phyloP scores from a whole-genome alignment of 2,329 filamentous ascomycete species.

The Fusarium domesticum region DNA sequence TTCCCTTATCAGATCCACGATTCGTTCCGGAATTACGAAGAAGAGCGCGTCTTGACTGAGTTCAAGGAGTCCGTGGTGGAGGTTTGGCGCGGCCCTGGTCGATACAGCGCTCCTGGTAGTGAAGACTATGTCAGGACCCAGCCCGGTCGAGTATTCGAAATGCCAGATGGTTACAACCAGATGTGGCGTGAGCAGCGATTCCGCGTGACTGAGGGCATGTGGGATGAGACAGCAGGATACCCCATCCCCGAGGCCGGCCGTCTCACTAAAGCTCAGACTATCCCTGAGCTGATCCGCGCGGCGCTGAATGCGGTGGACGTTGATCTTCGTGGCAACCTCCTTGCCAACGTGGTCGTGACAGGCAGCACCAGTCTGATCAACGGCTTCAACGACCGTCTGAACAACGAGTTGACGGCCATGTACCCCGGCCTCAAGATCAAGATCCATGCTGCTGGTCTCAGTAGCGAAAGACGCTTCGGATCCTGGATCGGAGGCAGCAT shows the following conservation, averaged over 20 bases:
- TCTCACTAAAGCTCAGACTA: conserved; percentile 70
- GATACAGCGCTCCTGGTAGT: conserved; percentile 63
- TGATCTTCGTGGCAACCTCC: conserved; percentile 77
- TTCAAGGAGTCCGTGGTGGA: conserved; percentile 98
- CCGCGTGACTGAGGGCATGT: conserved; percentile 82
- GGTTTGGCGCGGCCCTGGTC: conserved; percentile 79
- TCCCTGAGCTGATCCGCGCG: conserved; percentile 77
- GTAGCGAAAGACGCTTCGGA: conserved; percentile 85
- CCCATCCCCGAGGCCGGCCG: conserved; percentile 43
- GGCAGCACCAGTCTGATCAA: conserved; percentile 84
- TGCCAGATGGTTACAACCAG: conserved; percentile 95
- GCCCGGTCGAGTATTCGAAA: conserved; percentile 87
- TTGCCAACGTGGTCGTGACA: conserved; percentile 89
- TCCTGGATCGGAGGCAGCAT: conserved; percentile 98
- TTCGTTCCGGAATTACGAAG: conserved; percentile 79
- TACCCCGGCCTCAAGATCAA: conserved; percentile 86
- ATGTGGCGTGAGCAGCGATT: conserved; percentile 89
- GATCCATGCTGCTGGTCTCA: conserved; percentile 81
- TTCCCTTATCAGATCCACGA: conserved; percentile 61
- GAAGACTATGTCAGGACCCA: conserved; percentile 71
- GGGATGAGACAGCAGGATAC: conserved; percentile 78
- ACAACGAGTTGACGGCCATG: conserved; percentile 74
- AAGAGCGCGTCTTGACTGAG: conserved; percentile 89
- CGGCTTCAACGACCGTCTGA: conserved; percentile 87
- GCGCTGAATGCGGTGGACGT: conserved; percentile 80